Evolutionary conservation across 257 asterid genomes (phyloP), one percentile per base, ranked within the genome.

Genomic region (Solanum clarkiae): DNA sequence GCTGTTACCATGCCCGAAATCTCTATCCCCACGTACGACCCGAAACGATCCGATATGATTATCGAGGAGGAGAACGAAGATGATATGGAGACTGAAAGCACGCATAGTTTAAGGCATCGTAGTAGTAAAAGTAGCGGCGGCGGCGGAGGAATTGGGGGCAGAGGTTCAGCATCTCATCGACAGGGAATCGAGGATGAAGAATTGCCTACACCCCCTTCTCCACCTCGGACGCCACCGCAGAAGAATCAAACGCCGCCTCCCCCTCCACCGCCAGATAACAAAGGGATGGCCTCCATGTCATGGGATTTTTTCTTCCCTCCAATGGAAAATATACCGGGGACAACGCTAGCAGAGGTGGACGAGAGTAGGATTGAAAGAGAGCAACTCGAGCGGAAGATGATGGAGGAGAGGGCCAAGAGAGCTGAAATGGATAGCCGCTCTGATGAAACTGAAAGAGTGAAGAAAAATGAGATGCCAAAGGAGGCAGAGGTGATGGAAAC

Each of bases 1-100:
- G 94, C 99, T 3, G 91, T 90, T 26, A 92, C 97, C 51, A 93
- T 92, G 97, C 99, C 98, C 4, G 98, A 94, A 82, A 92, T 94
- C 82, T 66, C 89, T 24, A 90, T 90, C 29, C 96, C 93, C 10
- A 65, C 56, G 10, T 86, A 92, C 5, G 92, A 88, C 2, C 85
- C 87, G 86, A 91, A 89, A 59, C 91, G 87, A 29, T 74, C 93
- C 5, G 97, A 93, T 57, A 87, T 97, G 75, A 95, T 96, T 10
- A 86, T 91, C 0, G 98, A 94, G 86, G 98, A 94, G 87, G 98
- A 92, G 85, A 83, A 90, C 20, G 98, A 96, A 68, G 97, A 92
- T 51, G 97, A 93, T 8, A 54, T 77, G 51, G 95, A 91, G 68
- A 49, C 44, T 5, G 97, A 92, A 85, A 91, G 91, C 63, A 85